Conservation (phyloP, 208 protist genomes). For the Trypanosoma platydactyli region DNA sequence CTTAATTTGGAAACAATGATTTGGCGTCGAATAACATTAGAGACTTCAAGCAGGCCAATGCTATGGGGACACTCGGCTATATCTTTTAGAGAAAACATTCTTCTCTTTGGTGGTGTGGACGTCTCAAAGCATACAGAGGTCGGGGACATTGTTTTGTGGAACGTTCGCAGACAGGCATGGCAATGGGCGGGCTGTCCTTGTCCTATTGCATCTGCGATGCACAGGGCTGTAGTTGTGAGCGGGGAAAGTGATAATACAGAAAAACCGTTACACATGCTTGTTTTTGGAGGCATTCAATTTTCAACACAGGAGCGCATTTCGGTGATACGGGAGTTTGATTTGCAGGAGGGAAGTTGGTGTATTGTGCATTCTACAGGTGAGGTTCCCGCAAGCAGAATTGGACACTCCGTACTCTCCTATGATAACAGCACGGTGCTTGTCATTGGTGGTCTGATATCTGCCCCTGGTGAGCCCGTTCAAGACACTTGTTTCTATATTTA, state of each 20-base stretch:
- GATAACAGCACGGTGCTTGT: not conserved
- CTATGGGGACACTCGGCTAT: slow-evolving; percentile 17
- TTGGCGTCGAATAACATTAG: slow-evolving; percentile 19
- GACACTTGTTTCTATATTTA: slow-evolving; percentile 17
- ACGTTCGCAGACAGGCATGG: slow-evolving; percentile 1
- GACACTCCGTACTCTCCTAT: slow-evolving; percentile 12
- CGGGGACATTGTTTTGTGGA: slow-evolving; percentile 10
- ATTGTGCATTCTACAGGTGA: slow-evolving; percentile 7
- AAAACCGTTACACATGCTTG: slow-evolving; percentile 8
- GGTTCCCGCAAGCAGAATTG: slow-evolving; percentile 6
- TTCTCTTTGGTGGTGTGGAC: slow-evolving; percentile 18
- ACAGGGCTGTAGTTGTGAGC: not conserved
- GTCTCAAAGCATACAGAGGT: slow-evolving; percentile 14
- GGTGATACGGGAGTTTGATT: slow-evolving; percentile 18
- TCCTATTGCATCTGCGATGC: slow-evolving; percentile 16
- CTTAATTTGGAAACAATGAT: slow-evolving; percentile 20
- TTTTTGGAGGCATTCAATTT: slow-evolving; percentile 20
- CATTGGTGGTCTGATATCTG: slow-evolving; percentile 7
- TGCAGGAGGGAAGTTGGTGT: slow-evolving; percentile 5
- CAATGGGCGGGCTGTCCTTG: not conserved
- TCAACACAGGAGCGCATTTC: slow-evolving; percentile 1
- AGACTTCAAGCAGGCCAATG: not conserved
- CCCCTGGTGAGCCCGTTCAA: not conserved
- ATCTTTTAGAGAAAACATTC: slow-evolving; percentile 14
- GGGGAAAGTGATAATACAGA: not conserved